Base-by-base conservation (phyloP, 192 early-diverging fungal species). In the Endogone sp. region DNA sequence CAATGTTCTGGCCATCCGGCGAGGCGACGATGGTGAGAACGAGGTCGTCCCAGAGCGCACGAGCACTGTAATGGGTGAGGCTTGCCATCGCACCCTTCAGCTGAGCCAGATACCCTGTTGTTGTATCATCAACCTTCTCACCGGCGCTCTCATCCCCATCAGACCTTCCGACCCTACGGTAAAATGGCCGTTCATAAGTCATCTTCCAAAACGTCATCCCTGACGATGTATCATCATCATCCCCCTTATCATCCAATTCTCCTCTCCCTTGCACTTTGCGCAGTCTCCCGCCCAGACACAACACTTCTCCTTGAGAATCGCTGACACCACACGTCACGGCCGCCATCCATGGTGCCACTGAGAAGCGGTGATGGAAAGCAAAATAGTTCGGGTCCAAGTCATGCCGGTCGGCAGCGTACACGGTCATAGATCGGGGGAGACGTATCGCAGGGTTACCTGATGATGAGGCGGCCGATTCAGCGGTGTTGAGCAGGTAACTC, bases 401-500 rank as follows among this genome's bases (percentile, higher is more conserved):
- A 6, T 49, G 37, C 16, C 16, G 37, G 16, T 49, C 37, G 16
- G 37, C 16, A 16, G 16, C 37, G 37, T 49, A 49, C 16, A 16
- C 16, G 37, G 37, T 49, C 37, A 16, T 49, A 49, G 37, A 49
- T 16, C 37, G 37, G 9, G 37, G 37, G 6, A 49, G 37, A 49
- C 37, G 37, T 16, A 49, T 49, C 37, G 37, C 37, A 16, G 37
- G 37, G 16, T 49, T 49, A 16, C 37, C 37, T 49, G 37, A 49
- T 11, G 37, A 49, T 16, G 37, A 57, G 30, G 69, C 67, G 0
- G 65, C 56, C 22, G 80, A 56, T 16, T 82, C 74, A 13, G 71
- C 23, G 8, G 70, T 69, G 71, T 87, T 88, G 56, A 87, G 71
- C 29, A 87, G 71, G 65, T 85, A 87, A 58, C 82, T 84, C 58